Percentiles rank a stretch among this genome's conserved stretches.
These are phyloP conservation scores for Myxozyma monticola DNA, from an alignment of 805 yeast genomes.

Conservation along the genomic window DNA sequence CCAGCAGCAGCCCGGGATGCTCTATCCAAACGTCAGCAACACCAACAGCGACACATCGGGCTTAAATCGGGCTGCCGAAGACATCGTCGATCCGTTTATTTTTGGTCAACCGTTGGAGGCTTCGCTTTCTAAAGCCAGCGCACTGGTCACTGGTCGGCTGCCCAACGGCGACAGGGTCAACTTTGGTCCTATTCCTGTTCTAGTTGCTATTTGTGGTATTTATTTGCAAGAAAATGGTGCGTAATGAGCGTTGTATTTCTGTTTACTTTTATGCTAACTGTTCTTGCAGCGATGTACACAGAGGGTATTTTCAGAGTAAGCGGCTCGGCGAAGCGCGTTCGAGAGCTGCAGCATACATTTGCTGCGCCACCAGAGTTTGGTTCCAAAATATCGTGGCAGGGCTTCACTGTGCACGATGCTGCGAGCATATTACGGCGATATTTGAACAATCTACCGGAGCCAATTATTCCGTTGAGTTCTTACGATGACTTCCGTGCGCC, in stretches of 20 bases:
- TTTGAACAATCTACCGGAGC: slow-evolving; percentile 86
- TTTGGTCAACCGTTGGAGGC: slow-evolving; percentile 78
- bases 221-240: slow-evolving; percentile 63
- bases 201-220: slow-evolving; percentile 95
- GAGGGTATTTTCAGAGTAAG: slow-evolving; percentile 94
- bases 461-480: slow-evolving; percentile 62
- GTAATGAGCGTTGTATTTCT: slow-evolving; percentile 41
- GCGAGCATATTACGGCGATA: slow-evolving; percentile 85
- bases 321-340: slow-evolving; percentile 85
- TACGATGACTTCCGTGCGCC: slow-evolving; percentile 16
- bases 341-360: slow-evolving; percentile 79
- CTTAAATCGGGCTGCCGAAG: slow-evolving; percentile 2
- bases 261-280: background rate
- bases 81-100: slow-evolving; percentile 42
- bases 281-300: slow-evolving; percentile 51
- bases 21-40: slow-evolving; percentile 8
- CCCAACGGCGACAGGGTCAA: slow-evolving; percentile 60
- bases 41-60: slow-evolving; percentile 13
- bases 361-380: slow-evolving; percentile 90
- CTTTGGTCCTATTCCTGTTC: slow-evolving; percentile 87
- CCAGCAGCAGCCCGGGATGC: too few species aligned
- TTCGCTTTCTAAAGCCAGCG: slow-evolving; percentile 75
- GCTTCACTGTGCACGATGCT: slow-evolving; percentile 94
- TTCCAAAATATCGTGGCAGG: slow-evolving; percentile 83
- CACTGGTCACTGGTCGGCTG: slow-evolving; percentile 65